These are phyloP conservation scores for Metarhizium brunneum DNA, from an alignment of 2,329 filamentous ascomycete species.

Conservation along the genomic window DNA sequence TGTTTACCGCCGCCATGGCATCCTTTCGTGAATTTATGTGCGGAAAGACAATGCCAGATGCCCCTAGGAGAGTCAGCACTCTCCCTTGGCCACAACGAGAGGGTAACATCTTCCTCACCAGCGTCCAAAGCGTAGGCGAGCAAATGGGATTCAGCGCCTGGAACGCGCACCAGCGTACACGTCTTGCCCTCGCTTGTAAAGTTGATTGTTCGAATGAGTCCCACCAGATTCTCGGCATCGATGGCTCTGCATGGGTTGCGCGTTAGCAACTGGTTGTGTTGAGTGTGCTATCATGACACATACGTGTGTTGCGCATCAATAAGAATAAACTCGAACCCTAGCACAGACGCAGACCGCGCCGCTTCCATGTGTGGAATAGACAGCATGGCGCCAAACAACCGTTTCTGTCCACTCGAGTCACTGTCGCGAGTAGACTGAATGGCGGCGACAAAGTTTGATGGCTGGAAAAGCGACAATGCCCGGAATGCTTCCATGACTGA, in stretches of 20 bases:
- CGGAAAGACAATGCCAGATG: no score
- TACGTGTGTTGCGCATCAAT: no score
- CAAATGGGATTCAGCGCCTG: conserved; percentile 3
- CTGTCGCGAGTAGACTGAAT: not conserved
- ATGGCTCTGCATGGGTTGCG: not conserved
- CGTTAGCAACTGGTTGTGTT: not conserved
- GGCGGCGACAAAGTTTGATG: conserved; percentile 3
- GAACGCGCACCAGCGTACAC: conserved; percentile 4
- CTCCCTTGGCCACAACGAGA: no score
- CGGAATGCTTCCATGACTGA: conserved; percentile 1
- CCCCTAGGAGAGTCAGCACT: no score
- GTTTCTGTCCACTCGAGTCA: not conserved
- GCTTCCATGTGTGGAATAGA: no score
- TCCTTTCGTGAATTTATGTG: not conserved
- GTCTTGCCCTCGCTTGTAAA: conserved; percentile 7
- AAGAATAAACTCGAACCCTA: no score
- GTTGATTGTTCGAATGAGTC: conserved; percentile 7
- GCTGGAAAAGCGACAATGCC: conserved; percentile 4
- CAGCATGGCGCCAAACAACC: no score
- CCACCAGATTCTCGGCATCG: conserved; percentile 5
- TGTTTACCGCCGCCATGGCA: conserved; percentile 1
- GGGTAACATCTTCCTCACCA: not conserved
- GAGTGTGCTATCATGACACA: no score
- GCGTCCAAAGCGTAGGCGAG: conserved; percentile 5
- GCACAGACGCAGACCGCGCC: no score